Evolutionary conservation across 2,329 filamentous ascomycete species (phyloP), one percentile per base, ranked within the genome.

Genomic region (Aspergillus sp.): DNA sequence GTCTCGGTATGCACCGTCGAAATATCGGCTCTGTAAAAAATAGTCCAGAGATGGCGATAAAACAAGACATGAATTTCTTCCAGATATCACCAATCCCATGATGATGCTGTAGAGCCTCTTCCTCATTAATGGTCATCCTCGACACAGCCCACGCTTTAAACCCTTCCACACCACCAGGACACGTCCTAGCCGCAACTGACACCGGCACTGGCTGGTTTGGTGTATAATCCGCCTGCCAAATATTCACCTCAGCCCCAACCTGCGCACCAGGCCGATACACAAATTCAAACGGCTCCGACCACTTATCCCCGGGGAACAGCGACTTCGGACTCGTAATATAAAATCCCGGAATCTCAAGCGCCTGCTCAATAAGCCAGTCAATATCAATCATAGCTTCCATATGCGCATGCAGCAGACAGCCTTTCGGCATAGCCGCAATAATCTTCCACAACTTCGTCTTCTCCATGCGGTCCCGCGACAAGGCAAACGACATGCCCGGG

Each of bases 381-480:
- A 57, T 57, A 23, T 60, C 57, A 35, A 60, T 57, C 57, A 60
- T 60, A 14, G 57, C 57, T 44, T 60, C 57, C 57, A 60, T 60
- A n/a, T 60, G 57, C 8, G 57, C 57, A 27, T 60, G 57, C 46
- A 60, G 15, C 14, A 60, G 57, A 52, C 45, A 60, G 4, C 57
- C 57, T 40, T 60, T 60, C 4, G 57, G 57, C 57, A 60, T 60
- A 4, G 54, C 57, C 1, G 49, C 7, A 31, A 60, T 33, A 41
- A 60, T 57, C 31, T 43, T 57, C 54, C 54, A 60, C 23, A 60
- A 14, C 27, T 39, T 35, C 2, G 57, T 60, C 11, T 50, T 39
- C 35, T 53, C 23, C 57, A 60, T 60, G 14, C 44, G 49, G 14
- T 51, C 50, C 12, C 54, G 45, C 4, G 57, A 60, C 49, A 60